phyloP scores from a whole-genome alignment of 108 stramenopile species.

The Discostella pseudostelligera region DNA sequence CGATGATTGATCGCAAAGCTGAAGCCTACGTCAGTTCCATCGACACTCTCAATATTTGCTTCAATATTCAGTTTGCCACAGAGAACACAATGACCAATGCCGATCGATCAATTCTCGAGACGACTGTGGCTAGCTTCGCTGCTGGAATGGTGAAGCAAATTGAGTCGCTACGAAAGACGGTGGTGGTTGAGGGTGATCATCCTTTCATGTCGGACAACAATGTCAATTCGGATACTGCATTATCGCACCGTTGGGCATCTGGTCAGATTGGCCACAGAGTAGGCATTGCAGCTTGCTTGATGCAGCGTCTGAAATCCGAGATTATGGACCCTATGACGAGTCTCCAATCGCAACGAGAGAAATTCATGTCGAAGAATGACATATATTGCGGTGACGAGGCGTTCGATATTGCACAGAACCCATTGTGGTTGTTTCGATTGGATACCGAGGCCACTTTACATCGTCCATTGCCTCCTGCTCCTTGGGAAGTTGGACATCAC shows the following conservation, averaged over 20 bases:
- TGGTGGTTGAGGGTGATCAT: constrained; percentile 33
- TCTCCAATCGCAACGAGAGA: constrained; percentile 64
- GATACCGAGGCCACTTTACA: not conserved
- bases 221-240: constrained; percentile 14
- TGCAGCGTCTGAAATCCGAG: constrained; percentile 57
- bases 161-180: constrained; percentile 70
- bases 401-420: constrained; percentile 33
- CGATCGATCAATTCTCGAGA: constrained; percentile 76
- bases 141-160: constrained; percentile 80
- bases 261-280: constrained; percentile 56
- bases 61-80: not conserved
- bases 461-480: constrained; percentile 35
- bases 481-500: constrained; percentile 44
- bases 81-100: constrained; percentile 54
- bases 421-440: constrained; percentile 24
- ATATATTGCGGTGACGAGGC: constrained; percentile 19
- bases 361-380: constrained; percentile 2
- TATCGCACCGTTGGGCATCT: constrained; percentile 31
- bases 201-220: constrained; percentile 12
- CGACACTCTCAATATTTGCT: constrained; percentile 39
- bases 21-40: constrained; percentile 29
- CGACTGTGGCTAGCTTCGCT: constrained; percentile 79
- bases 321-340: constrained; percentile 70
- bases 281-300: constrained; percentile 71
- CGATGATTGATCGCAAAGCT: constrained; percentile 36